Percentiles rank a stretch among this genome's conserved stretches.
phyloP scores from a whole-genome alignment of 805 yeast genomes.

The Limtongia smithiae region DNA sequence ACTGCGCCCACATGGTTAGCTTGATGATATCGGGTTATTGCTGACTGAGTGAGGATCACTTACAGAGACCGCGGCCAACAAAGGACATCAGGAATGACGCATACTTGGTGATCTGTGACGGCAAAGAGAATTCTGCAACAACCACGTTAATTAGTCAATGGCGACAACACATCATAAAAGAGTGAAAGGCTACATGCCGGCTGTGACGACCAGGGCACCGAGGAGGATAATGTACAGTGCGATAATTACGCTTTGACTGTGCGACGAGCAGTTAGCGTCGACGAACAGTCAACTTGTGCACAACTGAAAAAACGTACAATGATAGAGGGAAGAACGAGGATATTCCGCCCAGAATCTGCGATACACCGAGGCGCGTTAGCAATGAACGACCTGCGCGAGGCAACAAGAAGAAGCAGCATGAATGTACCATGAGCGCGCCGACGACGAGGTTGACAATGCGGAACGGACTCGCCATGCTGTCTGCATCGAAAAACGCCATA shows the following conservation, averaged over 20 bases:
- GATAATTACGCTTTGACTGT: slow-evolving; percentile 30
- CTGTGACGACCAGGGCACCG: slow-evolving; percentile 31
- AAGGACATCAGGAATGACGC: slow-evolving; percentile 60
- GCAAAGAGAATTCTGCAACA: slow-evolving; percentile 51
- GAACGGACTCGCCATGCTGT: slow-evolving; percentile 35
- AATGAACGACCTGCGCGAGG: background rate
- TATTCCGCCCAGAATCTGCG: slow-evolving; percentile 27
- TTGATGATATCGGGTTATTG: too few species aligned
- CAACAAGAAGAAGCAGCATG: background rate
- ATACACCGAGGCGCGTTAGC: too few species aligned
- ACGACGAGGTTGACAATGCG: slow-evolving; percentile 36
- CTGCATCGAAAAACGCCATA: slow-evolving; percentile 19
- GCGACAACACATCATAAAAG: background rate
- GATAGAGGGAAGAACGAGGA: slow-evolving; percentile 23
- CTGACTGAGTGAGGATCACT: slow-evolving; percentile 33
- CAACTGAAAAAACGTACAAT: slow-evolving; percentile 14
- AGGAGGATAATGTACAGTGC: slow-evolving; percentile 36
- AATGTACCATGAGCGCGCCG: slow-evolving; percentile 33
- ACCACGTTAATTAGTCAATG: background rate
- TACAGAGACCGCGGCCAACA: slow-evolving; percentile 69
- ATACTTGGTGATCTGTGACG: slow-evolving; percentile 45
- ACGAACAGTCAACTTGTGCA: background rate
- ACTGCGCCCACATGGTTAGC: too few species aligned
- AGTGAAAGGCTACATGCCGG: slow-evolving; percentile 15
- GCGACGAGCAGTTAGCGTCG: background rate